Percentiles rank a stretch among this genome's conserved stretches.
Conservation (phyloP, 2,329 filamentous ascomycete species). For the Bimuria novae-zelandiae region DNA sequence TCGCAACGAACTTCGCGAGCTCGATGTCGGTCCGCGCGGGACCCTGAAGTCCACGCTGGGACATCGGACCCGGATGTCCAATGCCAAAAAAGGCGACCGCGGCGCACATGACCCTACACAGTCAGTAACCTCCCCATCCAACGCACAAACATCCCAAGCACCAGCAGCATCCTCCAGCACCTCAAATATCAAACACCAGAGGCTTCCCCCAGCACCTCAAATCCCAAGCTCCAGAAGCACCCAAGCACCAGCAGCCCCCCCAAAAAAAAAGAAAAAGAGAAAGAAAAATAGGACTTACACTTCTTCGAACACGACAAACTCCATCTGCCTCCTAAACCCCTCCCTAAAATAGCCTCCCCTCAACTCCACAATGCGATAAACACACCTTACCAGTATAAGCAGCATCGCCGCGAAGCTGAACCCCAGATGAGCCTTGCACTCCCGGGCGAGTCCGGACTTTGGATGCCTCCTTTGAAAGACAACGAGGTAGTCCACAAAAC, state of each 20-base stretch:
- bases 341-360: constrained; percentile 15
- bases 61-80: neutral
- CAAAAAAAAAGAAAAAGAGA: neutral
- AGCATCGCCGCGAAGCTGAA: neutral
- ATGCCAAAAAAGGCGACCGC: neutral
- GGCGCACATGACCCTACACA: neutral
- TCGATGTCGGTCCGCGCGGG: no score
- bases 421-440: neutral
- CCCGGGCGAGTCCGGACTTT: neutral
- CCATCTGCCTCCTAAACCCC: constrained; percentile 7
- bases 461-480: neutral
- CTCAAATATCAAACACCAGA: no score
- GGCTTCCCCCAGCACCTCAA: no score
- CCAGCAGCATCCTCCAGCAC: no score
- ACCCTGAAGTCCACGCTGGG: neutral
- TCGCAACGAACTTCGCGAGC: no score
- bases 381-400: constrained; percentile 10
- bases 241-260: neutral
- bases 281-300: constrained; percentile 5
- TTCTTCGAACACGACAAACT: constrained; percentile 14
- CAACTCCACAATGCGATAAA: constrained; percentile 15
- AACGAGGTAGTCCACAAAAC: neutral
- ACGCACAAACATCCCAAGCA: neutral
- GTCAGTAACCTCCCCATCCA: neutral
- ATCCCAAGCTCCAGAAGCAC: no score